Conservation (phyloP, 345 rosid genomes). For the Acer negundo region DNA sequence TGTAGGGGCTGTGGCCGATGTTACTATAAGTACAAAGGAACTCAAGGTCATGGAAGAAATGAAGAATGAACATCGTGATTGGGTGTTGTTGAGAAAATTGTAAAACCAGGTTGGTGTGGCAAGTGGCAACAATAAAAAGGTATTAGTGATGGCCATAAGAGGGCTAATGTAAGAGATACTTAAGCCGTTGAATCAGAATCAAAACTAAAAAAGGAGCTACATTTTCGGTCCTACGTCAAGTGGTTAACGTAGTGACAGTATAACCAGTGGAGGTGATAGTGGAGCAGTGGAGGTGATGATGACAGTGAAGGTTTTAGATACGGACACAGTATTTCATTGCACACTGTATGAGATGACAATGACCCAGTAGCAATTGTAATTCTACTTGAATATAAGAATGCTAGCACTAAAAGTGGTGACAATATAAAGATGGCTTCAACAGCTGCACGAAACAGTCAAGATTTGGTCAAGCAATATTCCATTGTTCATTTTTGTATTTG, state of each 20-base stretch:
- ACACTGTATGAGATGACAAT: neutral
- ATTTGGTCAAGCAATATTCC: neutral
- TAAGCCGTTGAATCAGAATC: neutral
- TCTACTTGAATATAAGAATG: neutral
- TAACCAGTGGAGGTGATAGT: neutral
- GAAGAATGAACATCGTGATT: neutral
- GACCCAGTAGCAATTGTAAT: neutral
- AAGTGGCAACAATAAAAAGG: neutral
- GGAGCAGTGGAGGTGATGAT: neutral
- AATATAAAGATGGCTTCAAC: neutral
- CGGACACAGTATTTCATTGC: neutral
- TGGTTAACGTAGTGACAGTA: neutral
- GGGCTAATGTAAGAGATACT: neutral
- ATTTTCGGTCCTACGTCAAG: neutral
- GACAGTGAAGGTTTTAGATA: neutral
- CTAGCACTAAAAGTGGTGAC: neutral
- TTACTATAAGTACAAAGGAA: neutral
- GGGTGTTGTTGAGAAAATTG: neutral
- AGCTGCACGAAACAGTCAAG: too few species aligned
- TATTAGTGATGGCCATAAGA: too few species aligned
- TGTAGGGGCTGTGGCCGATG: too few species aligned
- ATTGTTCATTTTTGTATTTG: neutral
- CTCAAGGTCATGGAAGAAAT: neutral
- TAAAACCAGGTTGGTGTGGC: neutral
- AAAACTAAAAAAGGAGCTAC: neutral